Conservation (phyloP, 2,329 filamentous ascomycete genomes). For the Pyrenophora graminea region DNA sequence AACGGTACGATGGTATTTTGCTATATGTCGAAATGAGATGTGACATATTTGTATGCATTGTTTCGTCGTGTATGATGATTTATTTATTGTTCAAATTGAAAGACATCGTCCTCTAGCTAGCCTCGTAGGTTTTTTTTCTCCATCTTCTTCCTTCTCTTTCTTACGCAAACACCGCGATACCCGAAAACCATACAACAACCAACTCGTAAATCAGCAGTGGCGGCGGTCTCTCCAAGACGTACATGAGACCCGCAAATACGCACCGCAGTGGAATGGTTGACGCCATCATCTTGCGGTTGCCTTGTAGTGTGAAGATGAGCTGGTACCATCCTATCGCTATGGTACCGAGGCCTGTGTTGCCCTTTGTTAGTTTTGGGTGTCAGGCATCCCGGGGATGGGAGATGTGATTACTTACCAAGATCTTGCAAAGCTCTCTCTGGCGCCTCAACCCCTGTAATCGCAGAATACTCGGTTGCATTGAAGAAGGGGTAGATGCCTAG, state of each 20-base stretch:
- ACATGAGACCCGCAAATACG: slow-evolving; percentile 9
- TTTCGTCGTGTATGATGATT: no score
- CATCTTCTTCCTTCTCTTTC: neutral
- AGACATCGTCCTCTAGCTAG: no score
- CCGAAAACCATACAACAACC: slow-evolving; percentile 7
- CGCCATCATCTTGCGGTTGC: slow-evolving; percentile 10
- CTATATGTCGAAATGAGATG: no score
- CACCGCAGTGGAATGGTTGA: slow-evolving; percentile 11
- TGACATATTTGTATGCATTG: no score
- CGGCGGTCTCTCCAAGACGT: slow-evolving; percentile 2
- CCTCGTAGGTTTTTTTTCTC: neutral
- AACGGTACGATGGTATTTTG: no score
- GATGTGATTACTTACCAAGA: slow-evolving; percentile 2
- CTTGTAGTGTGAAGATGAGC: slow-evolving; percentile 15
- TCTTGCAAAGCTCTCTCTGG: slow-evolving; percentile 2
- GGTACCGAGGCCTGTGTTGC: slow-evolving; percentile 11
- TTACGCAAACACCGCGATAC: slow-evolving; percentile 5
- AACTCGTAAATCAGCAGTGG: slow-evolving; percentile 3
- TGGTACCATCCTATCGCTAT: slow-evolving; percentile 22
- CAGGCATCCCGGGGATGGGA: neutral
- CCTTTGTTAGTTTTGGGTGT: neutral
- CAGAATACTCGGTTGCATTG: slow-evolving; percentile 1
- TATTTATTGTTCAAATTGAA: no score
- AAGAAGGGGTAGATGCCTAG: slow-evolving; percentile 15
- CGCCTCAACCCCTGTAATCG: neutral